These are phyloP conservation scores for Puccinia triticina DNA, from an alignment of 1,284 basidiomycete genomes.

Conservation along the genomic window DNA sequence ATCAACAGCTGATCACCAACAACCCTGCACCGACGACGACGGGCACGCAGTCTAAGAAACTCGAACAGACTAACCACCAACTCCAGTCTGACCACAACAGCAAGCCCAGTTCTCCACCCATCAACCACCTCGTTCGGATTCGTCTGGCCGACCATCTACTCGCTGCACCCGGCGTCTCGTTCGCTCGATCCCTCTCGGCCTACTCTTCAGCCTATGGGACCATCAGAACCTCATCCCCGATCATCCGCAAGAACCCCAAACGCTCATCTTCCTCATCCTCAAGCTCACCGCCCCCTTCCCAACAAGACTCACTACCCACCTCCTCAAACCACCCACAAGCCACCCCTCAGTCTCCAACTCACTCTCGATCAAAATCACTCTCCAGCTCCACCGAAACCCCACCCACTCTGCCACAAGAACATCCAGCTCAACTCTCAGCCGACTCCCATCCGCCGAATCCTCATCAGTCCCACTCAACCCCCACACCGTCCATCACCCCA, in stretches of 20 bases:
- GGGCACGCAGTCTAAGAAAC: no score
- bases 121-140: background rate
- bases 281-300: no score
- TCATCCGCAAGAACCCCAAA: background rate
- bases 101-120: no score
- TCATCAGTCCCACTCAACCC: conserved; percentile 6
- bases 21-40: no score
- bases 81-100: no score
- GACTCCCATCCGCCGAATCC: background rate
- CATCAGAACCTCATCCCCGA: background rate
- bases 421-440: background rate
- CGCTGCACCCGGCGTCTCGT: conserved; percentile 32
- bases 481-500: conserved; percentile 53
- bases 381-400: background rate
- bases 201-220: conserved; percentile 7
- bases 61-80: no score
- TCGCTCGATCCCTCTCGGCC: background rate
- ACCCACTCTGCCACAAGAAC: background rate
- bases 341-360: background rate
- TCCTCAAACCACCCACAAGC: no score
- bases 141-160: conserved; percentile 33
- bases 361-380: background rate
- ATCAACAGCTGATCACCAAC: no score
- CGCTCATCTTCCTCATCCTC: no score
- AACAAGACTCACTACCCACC: no score